phyloP scores from a whole-genome alignment of 148 eudicot genomes.

The Chenopodium suecicum region DNA sequence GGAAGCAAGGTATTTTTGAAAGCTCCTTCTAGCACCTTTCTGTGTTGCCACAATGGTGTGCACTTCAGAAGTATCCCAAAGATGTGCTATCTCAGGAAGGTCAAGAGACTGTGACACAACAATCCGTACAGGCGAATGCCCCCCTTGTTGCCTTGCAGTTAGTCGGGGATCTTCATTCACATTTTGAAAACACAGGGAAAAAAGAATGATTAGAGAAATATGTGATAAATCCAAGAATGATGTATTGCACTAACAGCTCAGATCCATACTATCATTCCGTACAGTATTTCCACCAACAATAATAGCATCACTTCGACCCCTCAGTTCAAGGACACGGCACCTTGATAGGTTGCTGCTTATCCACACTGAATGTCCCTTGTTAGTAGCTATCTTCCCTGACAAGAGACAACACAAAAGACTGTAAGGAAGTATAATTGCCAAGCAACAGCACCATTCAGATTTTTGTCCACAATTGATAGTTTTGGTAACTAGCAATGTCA shows the following conservation, averaged over 20 bases:
- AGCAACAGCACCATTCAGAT: neutral
- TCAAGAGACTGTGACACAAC: slow-evolving; percentile 89
- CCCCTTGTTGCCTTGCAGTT: slow-evolving; percentile 93
- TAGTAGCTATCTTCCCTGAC: slow-evolving; percentile 93
- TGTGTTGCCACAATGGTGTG: slow-evolving; percentile 90
- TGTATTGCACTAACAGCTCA: slow-evolving; percentile 23
- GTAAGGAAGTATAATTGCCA: slow-evolving; percentile 7
- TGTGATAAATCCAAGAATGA: slow-evolving; percentile 14
- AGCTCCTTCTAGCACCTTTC: slow-evolving; percentile 85
- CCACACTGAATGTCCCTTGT: slow-evolving; percentile 92
- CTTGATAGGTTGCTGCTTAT: slow-evolving; percentile 84
- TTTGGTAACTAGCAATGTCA: neutral
- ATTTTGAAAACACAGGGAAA: slow-evolving; percentile 14
- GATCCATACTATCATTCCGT: slow-evolving; percentile 84
- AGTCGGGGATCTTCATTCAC: slow-evolving; percentile 72
- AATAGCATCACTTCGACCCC: slow-evolving; percentile 95
- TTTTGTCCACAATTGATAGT: neutral
- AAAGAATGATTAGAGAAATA: slow-evolving; percentile 25
- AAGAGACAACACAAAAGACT: slow-evolving; percentile 13
- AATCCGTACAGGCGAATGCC: slow-evolving; percentile 78
- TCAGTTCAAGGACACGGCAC: slow-evolving; percentile 77
- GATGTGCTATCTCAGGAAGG: slow-evolving; percentile 80
- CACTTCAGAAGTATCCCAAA: slow-evolving; percentile 86
- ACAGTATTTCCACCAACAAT: slow-evolving; percentile 98
- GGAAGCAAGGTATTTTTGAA: slow-evolving; percentile 92